Conservation (phyloP, 257 asterid genomes). For the Solanum appendiculatum region DNA sequence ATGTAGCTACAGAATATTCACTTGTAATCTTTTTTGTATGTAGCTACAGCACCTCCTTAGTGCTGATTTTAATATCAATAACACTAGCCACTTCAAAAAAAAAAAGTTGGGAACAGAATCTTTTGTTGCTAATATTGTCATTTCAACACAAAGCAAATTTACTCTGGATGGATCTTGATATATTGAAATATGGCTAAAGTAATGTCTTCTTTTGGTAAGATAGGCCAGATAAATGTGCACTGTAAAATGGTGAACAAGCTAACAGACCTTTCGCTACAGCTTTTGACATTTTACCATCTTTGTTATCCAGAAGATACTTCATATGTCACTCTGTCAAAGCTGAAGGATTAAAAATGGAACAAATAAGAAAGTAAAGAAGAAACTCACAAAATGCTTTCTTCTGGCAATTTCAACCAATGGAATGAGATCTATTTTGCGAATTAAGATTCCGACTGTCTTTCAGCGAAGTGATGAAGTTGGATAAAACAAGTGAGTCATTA, state of each 20-base stretch:
- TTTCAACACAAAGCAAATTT: neutral
- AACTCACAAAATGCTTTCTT: neutral
- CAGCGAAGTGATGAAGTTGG: slow-evolving; percentile 38
- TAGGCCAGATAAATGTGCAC: neutral
- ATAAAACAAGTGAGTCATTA: slow-evolving; percentile 46
- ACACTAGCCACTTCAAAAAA: neutral
- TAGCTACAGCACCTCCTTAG: neutral
- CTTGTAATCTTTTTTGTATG: neutral
- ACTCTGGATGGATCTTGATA: neutral
- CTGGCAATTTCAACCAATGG: slow-evolving; percentile 15
- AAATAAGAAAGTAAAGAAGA: neutral
- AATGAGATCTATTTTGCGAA: slow-evolving; percentile 10
- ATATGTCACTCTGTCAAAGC: neutral
- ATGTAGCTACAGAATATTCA: too few species aligned
- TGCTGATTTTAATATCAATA: neutral
- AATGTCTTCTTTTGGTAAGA: neutral
- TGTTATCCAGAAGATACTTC: neutral
- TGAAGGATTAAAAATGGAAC: neutral
- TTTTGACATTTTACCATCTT: neutral
- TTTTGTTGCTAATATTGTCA: neutral
- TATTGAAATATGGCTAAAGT: neutral
- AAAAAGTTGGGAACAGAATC: neutral
- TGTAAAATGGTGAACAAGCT: neutral
- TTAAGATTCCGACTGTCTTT: slow-evolving; percentile 12
- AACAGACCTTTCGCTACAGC: neutral